These are phyloP conservation scores for Lentithecium fluviatile DNA, from an alignment of 495 filamentous ascomycete species.

Conservation along the genomic window DNA sequence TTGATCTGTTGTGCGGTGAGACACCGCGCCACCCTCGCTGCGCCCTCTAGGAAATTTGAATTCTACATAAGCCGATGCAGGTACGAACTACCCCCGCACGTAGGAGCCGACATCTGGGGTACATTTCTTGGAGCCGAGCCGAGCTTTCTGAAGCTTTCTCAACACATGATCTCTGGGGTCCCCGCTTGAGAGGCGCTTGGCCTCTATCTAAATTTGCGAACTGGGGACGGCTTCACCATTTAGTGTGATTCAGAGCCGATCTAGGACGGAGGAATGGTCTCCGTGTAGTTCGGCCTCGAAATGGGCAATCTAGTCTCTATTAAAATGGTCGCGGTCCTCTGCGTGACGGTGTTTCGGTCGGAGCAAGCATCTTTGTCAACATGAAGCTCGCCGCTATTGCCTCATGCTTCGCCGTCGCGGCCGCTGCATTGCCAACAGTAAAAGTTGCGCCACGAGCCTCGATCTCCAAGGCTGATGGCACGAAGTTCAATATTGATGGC, in stretches of 20 bases:
- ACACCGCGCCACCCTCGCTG: no score
- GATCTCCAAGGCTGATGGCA: constrained; percentile 26
- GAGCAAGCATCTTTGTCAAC: not conserved
- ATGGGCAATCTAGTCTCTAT: constrained; percentile 2
- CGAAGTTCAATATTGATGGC: constrained; percentile 62
- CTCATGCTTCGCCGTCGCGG: not conserved
- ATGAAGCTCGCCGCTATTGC: not conserved
- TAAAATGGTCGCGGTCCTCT: not conserved
- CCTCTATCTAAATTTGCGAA: constrained; percentile 1
- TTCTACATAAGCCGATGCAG: no score
- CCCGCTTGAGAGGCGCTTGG: no score
- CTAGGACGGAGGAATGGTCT: not conserved
- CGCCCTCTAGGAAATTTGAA: no score
- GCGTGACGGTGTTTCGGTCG: not conserved
- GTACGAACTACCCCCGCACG: no score
- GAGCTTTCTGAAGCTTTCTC: not conserved
- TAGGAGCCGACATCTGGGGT: no score
- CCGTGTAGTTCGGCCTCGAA: not conserved
- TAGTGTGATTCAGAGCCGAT: not conserved
- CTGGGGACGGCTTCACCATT: not conserved
- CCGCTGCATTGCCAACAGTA: constrained; percentile 3
- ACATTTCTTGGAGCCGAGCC: no score
- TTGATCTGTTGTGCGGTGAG: no score
- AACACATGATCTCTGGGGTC: not conserved
- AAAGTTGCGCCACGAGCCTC: constrained; percentile 7